Evolutionary conservation across 2,329 filamentous ascomycete genomes (phyloP).

Genomic region (Arthroderma sp.): DNA sequence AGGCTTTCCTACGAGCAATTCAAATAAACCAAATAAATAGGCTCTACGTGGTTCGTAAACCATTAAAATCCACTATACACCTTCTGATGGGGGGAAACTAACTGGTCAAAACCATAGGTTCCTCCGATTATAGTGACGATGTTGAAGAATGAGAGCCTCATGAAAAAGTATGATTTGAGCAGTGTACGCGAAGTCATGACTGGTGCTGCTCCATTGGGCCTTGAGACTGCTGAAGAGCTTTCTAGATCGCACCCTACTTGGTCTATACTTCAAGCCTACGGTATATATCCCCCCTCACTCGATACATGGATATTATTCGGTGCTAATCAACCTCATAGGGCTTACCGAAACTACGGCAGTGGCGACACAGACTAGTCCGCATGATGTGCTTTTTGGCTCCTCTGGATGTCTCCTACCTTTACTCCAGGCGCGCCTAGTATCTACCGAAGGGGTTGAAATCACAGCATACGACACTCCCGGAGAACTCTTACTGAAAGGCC

Average conservation of each 20-base stretch:
- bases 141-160: slow-evolving; percentile 44
- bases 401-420: slow-evolving; percentile 54
- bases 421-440: slow-evolving; percentile 48
- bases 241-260: slow-evolving; percentile 46
- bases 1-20: slow-evolving; percentile 45
- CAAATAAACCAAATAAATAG: slow-evolving; percentile 51
- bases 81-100: not conserved
- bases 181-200: slow-evolving; percentile 51
- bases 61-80: not conserved
- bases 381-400: slow-evolving; percentile 54
- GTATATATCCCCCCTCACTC: not conserved
- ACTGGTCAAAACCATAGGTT: slow-evolving; percentile 5
- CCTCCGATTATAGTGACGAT: slow-evolving; percentile 62
- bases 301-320: not conserved
- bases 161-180: slow-evolving; percentile 53
- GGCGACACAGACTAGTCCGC: slow-evolving; percentile 37
- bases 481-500: slow-evolving; percentile 61
- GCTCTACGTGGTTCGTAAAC: slow-evolving; percentile 44
- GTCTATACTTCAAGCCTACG: slow-evolving; percentile 55
- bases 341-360: slow-evolving; percentile 58
- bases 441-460: slow-evolving; percentile 51
- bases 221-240: slow-evolving; percentile 52
- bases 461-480: slow-evolving; percentile 54
- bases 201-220: slow-evolving; percentile 58
- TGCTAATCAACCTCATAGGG: slow-evolving; percentile 16